These are phyloP conservation scores for Sporothrix sp. DNA, from an alignment of 2,329 filamentous ascomycete genomes.

Conservation along the genomic window DNA sequence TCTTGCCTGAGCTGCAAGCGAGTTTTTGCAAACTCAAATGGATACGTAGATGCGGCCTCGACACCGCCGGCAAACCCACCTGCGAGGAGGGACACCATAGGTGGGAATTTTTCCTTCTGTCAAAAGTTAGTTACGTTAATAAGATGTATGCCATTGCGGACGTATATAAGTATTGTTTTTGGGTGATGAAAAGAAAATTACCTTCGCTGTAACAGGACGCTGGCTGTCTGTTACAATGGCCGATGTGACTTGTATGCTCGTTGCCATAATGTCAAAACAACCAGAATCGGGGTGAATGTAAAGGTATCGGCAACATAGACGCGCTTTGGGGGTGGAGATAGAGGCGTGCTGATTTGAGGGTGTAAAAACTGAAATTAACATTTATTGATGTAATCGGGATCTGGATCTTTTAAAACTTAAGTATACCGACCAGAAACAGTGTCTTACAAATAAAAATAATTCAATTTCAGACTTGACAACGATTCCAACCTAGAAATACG, in stretches of 20 bases:
- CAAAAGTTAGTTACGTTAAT: background rate
- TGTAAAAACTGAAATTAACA: too few relatives aligned
- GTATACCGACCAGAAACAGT: too few relatives aligned
- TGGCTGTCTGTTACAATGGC: background rate
- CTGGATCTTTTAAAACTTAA: too few relatives aligned
- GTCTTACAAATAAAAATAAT: background rate
- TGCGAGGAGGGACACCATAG: constrained; percentile 37
- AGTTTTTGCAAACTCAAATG: constrained; percentile 60
- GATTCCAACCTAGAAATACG: background rate
- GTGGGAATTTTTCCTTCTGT: constrained; percentile 21
- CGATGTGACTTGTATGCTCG: background rate
- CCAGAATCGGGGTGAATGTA: too few relatives aligned
- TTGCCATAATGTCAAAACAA: background rate
- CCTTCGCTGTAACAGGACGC: background rate
- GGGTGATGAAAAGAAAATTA: background rate
- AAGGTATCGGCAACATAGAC: too few relatives aligned
- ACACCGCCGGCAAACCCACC: constrained; percentile 44
- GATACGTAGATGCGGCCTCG: constrained; percentile 48
- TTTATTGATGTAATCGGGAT: too few relatives aligned
- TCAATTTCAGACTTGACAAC: background rate
- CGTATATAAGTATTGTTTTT: too few relatives aligned
- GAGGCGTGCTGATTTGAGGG: background rate
- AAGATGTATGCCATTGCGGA: background rate
- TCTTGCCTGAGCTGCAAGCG: constrained; percentile 42
- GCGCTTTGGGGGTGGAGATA: too few relatives aligned